Evolutionary conservation across 208 protist genomes (phyloP).

Genomic region (Leishmania tarentolae): DNA sequence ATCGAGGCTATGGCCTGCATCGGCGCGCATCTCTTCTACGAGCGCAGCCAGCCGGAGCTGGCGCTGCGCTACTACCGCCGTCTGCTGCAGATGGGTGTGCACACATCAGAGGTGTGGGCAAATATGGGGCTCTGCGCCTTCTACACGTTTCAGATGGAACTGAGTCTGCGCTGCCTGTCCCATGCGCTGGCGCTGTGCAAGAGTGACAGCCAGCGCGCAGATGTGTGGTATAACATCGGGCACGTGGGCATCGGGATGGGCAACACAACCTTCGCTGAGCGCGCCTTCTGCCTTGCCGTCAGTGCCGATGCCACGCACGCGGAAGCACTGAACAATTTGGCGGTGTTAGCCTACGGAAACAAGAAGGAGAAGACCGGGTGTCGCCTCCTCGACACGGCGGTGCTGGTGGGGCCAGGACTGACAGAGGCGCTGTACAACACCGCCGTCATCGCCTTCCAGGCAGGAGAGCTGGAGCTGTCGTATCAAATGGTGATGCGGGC

Average conservation of each 20-base stretch:
- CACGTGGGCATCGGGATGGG: slow-evolving; percentile 94
- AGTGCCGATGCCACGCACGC: slow-evolving; percentile 87
- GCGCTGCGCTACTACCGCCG: slow-evolving; percentile 93
- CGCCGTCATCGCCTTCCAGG: slow-evolving; percentile 71
- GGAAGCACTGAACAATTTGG: slow-evolving; percentile 95
- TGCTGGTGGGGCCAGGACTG: slow-evolving; percentile 69
- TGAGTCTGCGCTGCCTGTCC: slow-evolving; percentile 93
- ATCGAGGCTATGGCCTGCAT: slow-evolving; percentile 95
- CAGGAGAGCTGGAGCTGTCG: slow-evolving; percentile 83
- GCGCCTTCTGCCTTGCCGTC: slow-evolving; percentile 92
- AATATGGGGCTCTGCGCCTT: slow-evolving; percentile 96
- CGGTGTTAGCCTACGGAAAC: slow-evolving; percentile 62
- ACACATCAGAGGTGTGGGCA: slow-evolving; percentile 94
- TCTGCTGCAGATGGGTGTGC: slow-evolving; percentile 95
- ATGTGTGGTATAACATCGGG: slow-evolving; percentile 97
- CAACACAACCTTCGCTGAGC: slow-evolving; percentile 89
- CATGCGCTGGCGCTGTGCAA: slow-evolving; percentile 70
- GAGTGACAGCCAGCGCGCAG: slow-evolving; percentile 72
- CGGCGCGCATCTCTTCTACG: slow-evolving; percentile 94
- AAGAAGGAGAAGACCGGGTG: slow-evolving; percentile 54
- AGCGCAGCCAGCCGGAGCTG: slow-evolving; percentile 93
- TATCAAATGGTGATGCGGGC: slow-evolving; percentile 61
- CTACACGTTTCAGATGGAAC: slow-evolving; percentile 93
- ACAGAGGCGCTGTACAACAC: slow-evolving; percentile 94
- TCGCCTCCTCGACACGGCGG: slow-evolving; percentile 74